Base-by-base conservation (phyloP, 441 rosid species). In the Hypseocharis bilobata region DNA sequence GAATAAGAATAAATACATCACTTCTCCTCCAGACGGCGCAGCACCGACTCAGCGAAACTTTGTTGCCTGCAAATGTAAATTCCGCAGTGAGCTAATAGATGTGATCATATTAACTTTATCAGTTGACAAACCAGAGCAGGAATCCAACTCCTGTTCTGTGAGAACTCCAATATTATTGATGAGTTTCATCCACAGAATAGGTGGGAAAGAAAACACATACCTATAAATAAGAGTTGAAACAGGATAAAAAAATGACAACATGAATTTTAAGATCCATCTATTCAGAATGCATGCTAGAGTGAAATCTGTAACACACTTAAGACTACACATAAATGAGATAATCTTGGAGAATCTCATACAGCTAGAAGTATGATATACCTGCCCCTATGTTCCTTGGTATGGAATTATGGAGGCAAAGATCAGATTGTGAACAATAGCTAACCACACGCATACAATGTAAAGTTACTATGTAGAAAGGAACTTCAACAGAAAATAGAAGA, bases 1-100 rank as follows among this genome's bases (percentile, higher is more conserved):
- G n/a, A n/a, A n/a, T n/a, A n/a, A n/a, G n/a, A n/a, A n/a, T 17
- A 8, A 36, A 47, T 19, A 10, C 11, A 6, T 84, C 85, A 87
- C 70, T 78, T 80, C 73, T 88, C 95, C 74, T 90, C 93, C 72
- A 88, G 68, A 62, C 86, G 79, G 60, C 60, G 86, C 62, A 88
- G 82, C 64, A 93, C 85, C 0, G 86, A 83, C 76, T 88, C 99
- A 0, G 95, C 93, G 65, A 91, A 93, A 75, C 81, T 85, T 73
- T 82, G 90, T 71, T 93, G 99, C 91, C 99, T 88, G 92, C 74
- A 65, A 75, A 77, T 29, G 25, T 4, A 40, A 63, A 62, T 54
- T 60, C 22, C 70, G 27, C 42, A 52, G 56, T 63, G 34, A 76
- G 56, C 47, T 60, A 25, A 22, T 28, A 28, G 28, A 3, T 26